Evolutionary conservation across 2,329 filamentous ascomycete species (phyloP).

Genomic region (Fusarium kyushuense): DNA sequence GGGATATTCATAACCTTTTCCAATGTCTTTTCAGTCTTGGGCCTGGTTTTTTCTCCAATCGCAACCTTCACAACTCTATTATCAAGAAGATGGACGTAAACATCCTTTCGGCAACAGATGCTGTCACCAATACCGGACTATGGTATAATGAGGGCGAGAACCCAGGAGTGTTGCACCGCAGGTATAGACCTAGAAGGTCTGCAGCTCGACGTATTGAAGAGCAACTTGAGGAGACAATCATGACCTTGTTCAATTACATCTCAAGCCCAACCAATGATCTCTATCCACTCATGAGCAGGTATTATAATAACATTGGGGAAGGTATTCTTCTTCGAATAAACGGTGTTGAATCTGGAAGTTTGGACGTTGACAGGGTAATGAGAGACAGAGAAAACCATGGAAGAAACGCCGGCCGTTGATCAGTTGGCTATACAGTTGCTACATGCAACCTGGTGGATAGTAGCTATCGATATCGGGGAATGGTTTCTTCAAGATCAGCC

Average conservation of each 20-base stretch:
- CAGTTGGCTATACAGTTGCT: too few relatives aligned
- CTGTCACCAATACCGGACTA: neutral
- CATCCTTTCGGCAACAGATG: slow-evolving; percentile 14
- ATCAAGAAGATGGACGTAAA: slow-evolving; percentile 16
- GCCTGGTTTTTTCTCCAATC: neutral
- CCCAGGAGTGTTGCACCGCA: too few relatives aligned
- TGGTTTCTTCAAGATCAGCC: too few relatives aligned
- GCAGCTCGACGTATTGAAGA: neutral
- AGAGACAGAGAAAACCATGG: neutral
- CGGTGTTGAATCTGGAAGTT: neutral
- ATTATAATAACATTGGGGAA: neutral
- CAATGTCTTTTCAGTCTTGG: neutral
- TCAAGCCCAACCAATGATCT: fast-evolving
- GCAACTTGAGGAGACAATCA: neutral
- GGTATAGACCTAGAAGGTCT: too few relatives aligned
- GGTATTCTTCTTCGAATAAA: neutral
- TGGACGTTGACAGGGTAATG: neutral
- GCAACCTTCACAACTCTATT: neutral
- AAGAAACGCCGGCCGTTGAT: too few relatives aligned
- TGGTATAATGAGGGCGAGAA: neutral
- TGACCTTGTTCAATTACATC: neutral
- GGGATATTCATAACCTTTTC: too few relatives aligned
- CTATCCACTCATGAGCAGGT: too few relatives aligned
- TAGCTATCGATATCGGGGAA: too few relatives aligned
- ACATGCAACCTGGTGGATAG: too few relatives aligned